phyloP scores from a whole-genome alignment of 441 rosid genomes.

The Syzygium malaccense region DNA sequence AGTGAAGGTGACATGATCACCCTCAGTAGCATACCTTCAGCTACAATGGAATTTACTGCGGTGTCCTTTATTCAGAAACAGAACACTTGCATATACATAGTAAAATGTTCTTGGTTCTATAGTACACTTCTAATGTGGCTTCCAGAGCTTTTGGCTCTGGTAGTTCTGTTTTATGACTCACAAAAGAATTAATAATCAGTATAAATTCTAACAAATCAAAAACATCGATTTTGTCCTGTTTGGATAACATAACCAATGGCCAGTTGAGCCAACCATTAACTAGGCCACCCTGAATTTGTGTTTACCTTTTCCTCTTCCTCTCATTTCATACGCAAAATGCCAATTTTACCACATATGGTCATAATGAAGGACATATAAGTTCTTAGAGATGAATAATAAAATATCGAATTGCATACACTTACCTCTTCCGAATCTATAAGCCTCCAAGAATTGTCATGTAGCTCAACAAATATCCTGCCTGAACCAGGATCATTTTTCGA shows the following conservation, averaged over 20 bases:
- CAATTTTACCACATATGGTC: not conserved
- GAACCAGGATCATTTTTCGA: slow-evolving; percentile 74
- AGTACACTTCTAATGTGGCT: not conserved
- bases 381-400: not conserved
- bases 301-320: not conserved
- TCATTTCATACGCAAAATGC: not conserved
- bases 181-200: not conserved
- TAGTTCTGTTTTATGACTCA: not conserved
- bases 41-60: not conserved
- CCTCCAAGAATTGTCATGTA: slow-evolving; percentile 68
- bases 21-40: not conserved
- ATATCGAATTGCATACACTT: not conserved
- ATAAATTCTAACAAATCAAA: not conserved
- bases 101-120: not conserved
- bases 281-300: not conserved
- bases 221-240: not conserved
- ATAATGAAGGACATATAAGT: not conserved
- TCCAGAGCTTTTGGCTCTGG: not conserved
- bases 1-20: not conserved
- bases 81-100: not conserved
- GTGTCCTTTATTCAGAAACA: not conserved
- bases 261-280: not conserved
- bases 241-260: not conserved
- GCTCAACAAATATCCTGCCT: slow-evolving; percentile 79
- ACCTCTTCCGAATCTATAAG: slow-evolving; percentile 75